These are phyloP conservation scores for Pecoramyces ruminantium DNA, from an alignment of 192 early-diverging fungal species.

Conservation along the genomic window DNA sequence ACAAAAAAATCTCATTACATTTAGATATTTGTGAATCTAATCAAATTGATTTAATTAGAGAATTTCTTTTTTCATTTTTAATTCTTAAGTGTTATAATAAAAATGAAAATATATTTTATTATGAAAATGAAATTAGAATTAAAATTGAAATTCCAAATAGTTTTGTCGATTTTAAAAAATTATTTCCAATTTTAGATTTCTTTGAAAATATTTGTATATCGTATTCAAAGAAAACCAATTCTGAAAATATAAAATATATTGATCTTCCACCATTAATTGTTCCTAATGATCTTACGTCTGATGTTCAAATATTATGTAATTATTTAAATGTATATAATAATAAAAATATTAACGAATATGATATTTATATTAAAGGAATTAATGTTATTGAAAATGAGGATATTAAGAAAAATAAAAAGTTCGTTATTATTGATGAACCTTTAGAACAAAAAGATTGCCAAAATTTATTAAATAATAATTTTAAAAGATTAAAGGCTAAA, in stretches of 20 bases:
- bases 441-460: not conserved
- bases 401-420: no score
- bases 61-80: not conserved
- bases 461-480: not conserved
- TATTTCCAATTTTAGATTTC: not conserved
- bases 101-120: not conserved
- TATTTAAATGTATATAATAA: not conserved
- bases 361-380: not conserved
- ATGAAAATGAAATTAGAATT: not conserved
- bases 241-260: no score
- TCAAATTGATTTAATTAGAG: not conserved
- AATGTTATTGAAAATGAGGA: no score
- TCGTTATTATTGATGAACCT: no score
- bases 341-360: not conserved
- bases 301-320: not conserved
- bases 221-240: no score
- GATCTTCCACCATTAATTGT: no score
- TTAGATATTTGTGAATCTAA: not conserved
- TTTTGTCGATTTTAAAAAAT: not conserved
- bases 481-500: not conserved
- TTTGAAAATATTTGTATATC: not conserved
- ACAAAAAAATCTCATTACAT: not conserved
- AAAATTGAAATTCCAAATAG: not conserved
- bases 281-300: not conserved
- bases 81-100: not conserved